phyloP scores from a whole-genome alignment of 805 yeast species.

The Lipomyces sp. region DNA sequence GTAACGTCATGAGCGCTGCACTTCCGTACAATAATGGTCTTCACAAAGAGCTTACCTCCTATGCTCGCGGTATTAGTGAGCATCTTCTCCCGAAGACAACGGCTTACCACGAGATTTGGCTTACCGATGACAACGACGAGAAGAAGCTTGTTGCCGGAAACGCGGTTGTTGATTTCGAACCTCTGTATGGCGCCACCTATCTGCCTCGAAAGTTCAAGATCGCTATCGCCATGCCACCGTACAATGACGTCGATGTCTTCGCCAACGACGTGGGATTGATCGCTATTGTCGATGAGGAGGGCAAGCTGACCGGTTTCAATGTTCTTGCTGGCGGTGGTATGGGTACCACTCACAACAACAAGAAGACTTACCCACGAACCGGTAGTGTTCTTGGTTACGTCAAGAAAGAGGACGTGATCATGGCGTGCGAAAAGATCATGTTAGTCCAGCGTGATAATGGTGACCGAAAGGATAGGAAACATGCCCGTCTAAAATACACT shows the following conservation, averaged over 20 bases:
- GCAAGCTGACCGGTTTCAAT: conserved; percentile 73
- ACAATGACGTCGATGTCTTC: conserved; percentile 94
- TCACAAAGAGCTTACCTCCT: conserved; percentile 71
- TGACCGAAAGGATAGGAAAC: conserved; percentile 94
- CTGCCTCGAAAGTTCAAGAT: conserved; percentile 95
- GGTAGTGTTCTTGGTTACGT: conserved; percentile 87
- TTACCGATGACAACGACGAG: conserved; percentile 72
- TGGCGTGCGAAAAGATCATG: conserved; percentile 89
- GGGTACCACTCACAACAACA: conserved; percentile 97
- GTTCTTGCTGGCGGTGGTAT: conserved; percentile 97
- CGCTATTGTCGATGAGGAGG: conserved; percentile 69
- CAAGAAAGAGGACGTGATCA: conserved; percentile 65
- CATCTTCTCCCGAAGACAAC: conserved; percentile 87
- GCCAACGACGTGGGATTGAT: conserved; percentile 93
- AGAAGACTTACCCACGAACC: conserved; percentile 93
- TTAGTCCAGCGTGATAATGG: conserved; percentile 93
- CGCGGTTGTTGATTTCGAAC: conserved; percentile 81
- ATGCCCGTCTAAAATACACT: conserved; percentile 96
- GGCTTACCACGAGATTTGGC: conserved; percentile 97
- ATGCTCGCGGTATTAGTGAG: conserved; percentile 73
- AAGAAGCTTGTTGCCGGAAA: conserved; percentile 86
- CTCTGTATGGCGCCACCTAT: conserved; percentile 82
- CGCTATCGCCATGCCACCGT: conserved; percentile 94
- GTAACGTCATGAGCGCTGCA: conserved; percentile 90
- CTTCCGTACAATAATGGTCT: conserved; percentile 81